Percentiles rank a stretch among this genome's conserved stretches.
These are phyloP conservation scores for Russula earlei DNA, from an alignment of 768 basidiomycete species.

Conservation along the genomic window DNA sequence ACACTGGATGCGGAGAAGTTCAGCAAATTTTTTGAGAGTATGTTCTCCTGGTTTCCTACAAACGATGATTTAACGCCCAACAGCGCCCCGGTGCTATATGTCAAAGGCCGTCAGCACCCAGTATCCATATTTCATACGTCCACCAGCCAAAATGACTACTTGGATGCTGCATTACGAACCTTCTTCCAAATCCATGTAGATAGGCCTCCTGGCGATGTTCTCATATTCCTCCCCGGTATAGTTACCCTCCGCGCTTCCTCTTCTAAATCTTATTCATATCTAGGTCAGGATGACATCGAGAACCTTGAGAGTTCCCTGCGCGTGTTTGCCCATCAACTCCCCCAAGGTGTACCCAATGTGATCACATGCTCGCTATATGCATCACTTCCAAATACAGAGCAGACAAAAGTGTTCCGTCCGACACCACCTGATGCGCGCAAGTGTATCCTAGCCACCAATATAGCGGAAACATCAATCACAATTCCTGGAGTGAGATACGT, in stretches of 20 bases:
- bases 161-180: conserved; percentile 82
- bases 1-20: conserved; percentile 96
- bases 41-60: conserved; percentile 23
- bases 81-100: conserved; percentile 82
- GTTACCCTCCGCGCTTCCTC: background rate
- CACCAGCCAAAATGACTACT: conserved; percentile 68
- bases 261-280: background rate
- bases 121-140: conserved; percentile 78
- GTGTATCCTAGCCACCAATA: conserved; percentile 93
- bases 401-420: conserved; percentile 66
- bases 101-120: conserved; percentile 88
- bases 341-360: conserved; percentile 42
- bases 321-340: conserved; percentile 59
- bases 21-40: conserved; percentile 80
- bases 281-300: conserved; percentile 96
- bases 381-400: conserved; percentile 67
- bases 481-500: conserved; percentile 95
- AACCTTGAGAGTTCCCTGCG: conserved; percentile 67
- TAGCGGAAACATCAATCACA: conserved; percentile 96
- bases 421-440: conserved; percentile 66
- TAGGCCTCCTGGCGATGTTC: conserved; percentile 73
- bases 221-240: conserved; percentile 85
- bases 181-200: conserved; percentile 90
- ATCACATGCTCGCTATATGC: conserved; percentile 78
- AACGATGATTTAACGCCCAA: background rate